A percentile compares a stretch with the other conserved stretches of the same genome.
Evolutionary conservation across 192 early-diverging fungal genomes (phyloP).

Genomic region (Backusella circina): DNA sequence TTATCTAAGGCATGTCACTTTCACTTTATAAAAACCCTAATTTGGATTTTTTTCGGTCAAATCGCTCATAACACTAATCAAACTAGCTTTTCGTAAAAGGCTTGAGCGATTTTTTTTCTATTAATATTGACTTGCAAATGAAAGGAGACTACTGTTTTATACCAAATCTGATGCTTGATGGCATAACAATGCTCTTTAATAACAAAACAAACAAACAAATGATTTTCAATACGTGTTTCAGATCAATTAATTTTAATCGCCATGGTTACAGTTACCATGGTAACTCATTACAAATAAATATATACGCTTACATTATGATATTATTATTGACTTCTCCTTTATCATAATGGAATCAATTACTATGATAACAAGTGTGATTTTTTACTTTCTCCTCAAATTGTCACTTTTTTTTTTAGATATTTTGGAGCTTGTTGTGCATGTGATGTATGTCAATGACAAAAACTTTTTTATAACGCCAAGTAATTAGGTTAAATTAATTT

Average conservation of each 20-base stretch:
- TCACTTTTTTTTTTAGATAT: slow-evolving; percentile 1
- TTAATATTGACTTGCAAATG: neutral
- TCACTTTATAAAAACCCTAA: neutral
- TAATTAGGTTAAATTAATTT: neutral
- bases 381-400: neutral
- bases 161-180: neutral
- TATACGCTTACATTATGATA: neutral
- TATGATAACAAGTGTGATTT: neutral
- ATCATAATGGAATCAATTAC: neutral
- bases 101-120: neutral
- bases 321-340: neutral
- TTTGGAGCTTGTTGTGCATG: neutral
- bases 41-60: neutral
- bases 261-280: neutral
- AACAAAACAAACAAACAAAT: neutral
- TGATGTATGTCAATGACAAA: neutral
- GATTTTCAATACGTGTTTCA: neutral
- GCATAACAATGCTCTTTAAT: neutral
- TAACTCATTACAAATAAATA: neutral
- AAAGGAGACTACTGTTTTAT: neutral
- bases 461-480: neutral
- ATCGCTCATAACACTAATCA: neutral
- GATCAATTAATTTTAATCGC: neutral
- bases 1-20: neutral
- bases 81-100: neutral